phyloP scores from a whole-genome alignment of 169 alveolate species.

The Eimeria maxima region DNA sequence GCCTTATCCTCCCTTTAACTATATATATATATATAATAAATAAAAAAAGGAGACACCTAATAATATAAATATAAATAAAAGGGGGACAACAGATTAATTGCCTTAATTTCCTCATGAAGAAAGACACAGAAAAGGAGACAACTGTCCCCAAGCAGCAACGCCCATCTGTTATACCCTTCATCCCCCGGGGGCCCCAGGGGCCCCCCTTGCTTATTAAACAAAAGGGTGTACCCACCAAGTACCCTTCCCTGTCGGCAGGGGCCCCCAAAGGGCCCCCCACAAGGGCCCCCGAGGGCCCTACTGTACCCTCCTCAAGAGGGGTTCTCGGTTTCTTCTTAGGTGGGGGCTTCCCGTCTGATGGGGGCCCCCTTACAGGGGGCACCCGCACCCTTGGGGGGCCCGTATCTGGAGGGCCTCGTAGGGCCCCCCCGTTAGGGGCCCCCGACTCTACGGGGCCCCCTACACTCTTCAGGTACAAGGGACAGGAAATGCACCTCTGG shows the following conservation, averaged over 20 bases:
- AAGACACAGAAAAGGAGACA: neutral
- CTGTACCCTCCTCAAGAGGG: neutral
- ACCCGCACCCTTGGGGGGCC: conserved; percentile 3
- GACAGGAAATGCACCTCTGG: neutral
- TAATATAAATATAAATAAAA: too few species aligned
- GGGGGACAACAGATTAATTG: too few species aligned
- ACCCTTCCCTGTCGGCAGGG: too few species aligned
- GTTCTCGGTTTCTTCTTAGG: too few species aligned
- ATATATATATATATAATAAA: too few species aligned
- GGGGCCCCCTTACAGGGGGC: neutral
- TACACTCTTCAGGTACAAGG: neutral
- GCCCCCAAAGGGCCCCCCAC: too few species aligned
- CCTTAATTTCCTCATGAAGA: too few species aligned
- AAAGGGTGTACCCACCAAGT: neutral
- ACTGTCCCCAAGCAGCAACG: neutral
- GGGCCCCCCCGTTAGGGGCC: neutral
- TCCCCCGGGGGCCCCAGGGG: neutral
- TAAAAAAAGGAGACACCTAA: too few species aligned
- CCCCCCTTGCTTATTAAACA: neutral
- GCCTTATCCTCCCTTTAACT: too few species aligned
- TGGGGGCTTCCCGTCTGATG: too few species aligned
- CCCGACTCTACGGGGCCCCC: conserved; percentile 1
- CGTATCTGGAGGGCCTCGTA: neutral
- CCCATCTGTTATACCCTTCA: neutral
- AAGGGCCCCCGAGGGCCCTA: too few species aligned